Evolutionary conservation across 169 alveolate genomes (phyloP).

Genomic region (Eimeria falciformis): DNA sequence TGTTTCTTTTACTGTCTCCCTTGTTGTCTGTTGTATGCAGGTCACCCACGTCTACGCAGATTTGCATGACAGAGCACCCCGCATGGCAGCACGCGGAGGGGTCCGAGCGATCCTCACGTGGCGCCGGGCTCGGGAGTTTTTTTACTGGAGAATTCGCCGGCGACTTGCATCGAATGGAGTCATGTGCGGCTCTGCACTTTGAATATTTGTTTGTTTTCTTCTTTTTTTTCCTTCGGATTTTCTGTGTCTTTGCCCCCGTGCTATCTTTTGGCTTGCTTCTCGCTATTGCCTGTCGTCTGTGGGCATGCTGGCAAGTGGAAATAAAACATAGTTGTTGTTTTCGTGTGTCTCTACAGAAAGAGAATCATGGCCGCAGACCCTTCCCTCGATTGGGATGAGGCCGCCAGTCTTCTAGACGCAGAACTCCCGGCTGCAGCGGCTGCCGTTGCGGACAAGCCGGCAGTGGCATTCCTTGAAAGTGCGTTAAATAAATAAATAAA

Average conservation of each 20-base stretch:
- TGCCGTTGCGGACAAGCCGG: constrained; percentile 8
- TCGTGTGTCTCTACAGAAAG: not conserved
- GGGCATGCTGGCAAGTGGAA: not conserved
- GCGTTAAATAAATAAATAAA: no score
- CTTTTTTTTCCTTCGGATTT: not conserved
- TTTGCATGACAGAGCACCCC: constrained; percentile 88
- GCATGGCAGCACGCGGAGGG: constrained; percentile 90
- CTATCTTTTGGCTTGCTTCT: not conserved
- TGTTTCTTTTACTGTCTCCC: not conserved
- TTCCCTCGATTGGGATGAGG: constrained; percentile 23
- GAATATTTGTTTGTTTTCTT: not conserved
- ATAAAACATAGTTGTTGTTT: not conserved
- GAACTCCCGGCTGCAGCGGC: not conserved
- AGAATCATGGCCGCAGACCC: constrained; percentile 29
- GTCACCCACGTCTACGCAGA: constrained; percentile 89
- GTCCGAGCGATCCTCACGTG: constrained; percentile 85
- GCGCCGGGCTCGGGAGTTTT: constrained; percentile 85
- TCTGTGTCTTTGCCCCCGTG: not conserved
- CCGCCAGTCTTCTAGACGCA: not conserved
- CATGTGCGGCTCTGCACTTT: constrained; percentile 35
- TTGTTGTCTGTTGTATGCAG: constrained; percentile 51
- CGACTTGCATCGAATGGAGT: constrained; percentile 71
- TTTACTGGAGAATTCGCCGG: constrained; percentile 85
- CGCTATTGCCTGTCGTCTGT: not conserved
- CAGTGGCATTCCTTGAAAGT: constrained; percentile 47